Evolutionary conservation across 495 filamentous ascomycete species (phyloP).

Genomic region (Podospora fimiseda): DNA sequence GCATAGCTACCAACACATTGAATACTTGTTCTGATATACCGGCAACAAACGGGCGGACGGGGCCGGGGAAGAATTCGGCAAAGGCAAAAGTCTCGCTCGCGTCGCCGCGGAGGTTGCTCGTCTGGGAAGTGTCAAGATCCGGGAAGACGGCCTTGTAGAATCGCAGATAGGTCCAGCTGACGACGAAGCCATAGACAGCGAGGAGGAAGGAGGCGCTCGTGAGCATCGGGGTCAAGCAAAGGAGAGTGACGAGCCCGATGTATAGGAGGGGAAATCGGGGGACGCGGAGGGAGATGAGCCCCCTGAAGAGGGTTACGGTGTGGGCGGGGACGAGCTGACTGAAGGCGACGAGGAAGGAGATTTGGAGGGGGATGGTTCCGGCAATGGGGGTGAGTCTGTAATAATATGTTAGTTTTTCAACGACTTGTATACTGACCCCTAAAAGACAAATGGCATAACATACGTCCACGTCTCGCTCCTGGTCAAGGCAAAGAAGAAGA

Average conservation of each 20-base stretch:
- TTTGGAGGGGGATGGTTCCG: slow-evolving; percentile 83
- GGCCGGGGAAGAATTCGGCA: slow-evolving; percentile 90
- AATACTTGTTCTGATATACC: slow-evolving; percentile 70
- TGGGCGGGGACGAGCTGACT: slow-evolving; percentile 97
- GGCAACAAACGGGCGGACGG: slow-evolving; percentile 68
- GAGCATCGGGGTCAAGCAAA: slow-evolving; percentile 73
- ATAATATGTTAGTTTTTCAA: not conserved
- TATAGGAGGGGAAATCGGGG: slow-evolving; percentile 84
- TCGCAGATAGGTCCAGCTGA: slow-evolving; percentile 91
- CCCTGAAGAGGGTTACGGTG: slow-evolving; percentile 89
- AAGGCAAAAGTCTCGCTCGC: slow-evolving; percentile 94
- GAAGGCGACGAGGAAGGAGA: slow-evolving; percentile 93
- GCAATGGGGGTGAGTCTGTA: slow-evolving; percentile 69
- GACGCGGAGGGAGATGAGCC: slow-evolving; percentile 82
- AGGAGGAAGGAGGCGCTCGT: slow-evolving; percentile 80
- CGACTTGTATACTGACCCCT: not conserved
- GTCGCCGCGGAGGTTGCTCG: slow-evolving; percentile 65
- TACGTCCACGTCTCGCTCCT: slow-evolving; percentile 64
- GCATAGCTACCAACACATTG: slow-evolving; percentile 61
- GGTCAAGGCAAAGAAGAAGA: slow-evolving; percentile 63
- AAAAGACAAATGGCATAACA: slow-evolving; percentile 33
- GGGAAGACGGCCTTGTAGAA: slow-evolving; percentile 77
- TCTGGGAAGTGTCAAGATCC: slow-evolving; percentile 57
- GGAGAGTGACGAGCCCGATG: slow-evolving; percentile 66
- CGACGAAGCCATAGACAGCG: slow-evolving; percentile 73